Base-by-base conservation (phyloP, 768 basidiomycete genomes). In the Pulveroboletus ravenelii region DNA sequence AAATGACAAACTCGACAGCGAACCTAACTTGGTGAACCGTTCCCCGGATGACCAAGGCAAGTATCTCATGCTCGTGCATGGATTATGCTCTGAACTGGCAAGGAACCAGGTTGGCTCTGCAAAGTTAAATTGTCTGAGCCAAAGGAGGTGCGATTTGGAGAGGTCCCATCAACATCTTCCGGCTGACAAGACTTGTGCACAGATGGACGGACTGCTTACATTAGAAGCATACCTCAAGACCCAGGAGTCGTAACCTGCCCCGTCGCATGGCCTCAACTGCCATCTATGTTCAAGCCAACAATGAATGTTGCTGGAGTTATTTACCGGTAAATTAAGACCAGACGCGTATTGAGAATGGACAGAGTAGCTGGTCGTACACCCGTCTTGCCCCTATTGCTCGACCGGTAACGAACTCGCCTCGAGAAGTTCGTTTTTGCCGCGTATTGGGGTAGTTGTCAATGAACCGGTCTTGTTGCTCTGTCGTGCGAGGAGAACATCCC, bases 1-100 rank as follows among this genome's bases (percentile, higher is more conserved):
- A 61, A 99, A 99, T 69, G 75, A 82, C 48, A 67, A 56, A 10
- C 75, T 99, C 40, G 71, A 78, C 31, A 72, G 67, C 7, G 72
- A 85, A 63, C 93, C 95, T 2, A 80, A 83, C 17, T 72, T 97
- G 37, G 72, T 99, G 45, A 98, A 98, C 78, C 91, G 90, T 68
- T 84, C 84, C 10, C 81, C 93, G 0, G 87, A 94, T 64, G 77
- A 80, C 23, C 74, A 89, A 64, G 95, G 95, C 93, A 57, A 58
- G 78, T 57, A 30, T 25, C 13, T 5, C 2, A 17, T 12, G 7
- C 10, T 2, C 9, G 17, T 39, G 10, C 35, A 39, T 38, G 20
- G 10, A 10, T 1, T n/a, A 3, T 39, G 15, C 5, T 18, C 44
- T 52, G 46, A 46, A n/a, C 13, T 37, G 23, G 14, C 10, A 20